phyloP scores from a whole-genome alignment of 2,329 filamentous ascomycete genomes.

The Talaromyces amestolkiae region DNA sequence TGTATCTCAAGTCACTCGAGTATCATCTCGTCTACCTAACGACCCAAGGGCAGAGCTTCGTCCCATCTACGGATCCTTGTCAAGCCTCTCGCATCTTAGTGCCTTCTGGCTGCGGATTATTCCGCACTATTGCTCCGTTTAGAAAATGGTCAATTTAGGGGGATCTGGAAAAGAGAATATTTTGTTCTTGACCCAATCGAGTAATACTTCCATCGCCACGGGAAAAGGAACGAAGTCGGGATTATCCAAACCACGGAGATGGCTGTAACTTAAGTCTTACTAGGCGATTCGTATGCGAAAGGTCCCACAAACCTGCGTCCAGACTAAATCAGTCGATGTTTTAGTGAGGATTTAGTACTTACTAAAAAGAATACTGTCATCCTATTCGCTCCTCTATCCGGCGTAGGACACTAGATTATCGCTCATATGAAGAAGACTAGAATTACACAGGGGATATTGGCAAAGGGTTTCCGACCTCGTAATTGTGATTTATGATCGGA shows the following conservation, averaged over 20 bases:
- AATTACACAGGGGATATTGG: background rate
- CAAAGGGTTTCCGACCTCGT: background rate
- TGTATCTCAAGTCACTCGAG: background rate
- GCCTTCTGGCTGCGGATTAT: background rate
- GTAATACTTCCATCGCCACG: background rate
- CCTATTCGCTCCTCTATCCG: background rate
- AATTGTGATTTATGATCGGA: background rate
- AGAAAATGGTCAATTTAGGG: background rate
- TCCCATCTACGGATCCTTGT: background rate
- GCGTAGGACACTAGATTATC: background rate
- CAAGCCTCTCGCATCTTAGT: background rate
- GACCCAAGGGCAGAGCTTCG: background rate
- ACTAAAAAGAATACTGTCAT: background rate
- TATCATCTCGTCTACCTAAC: background rate
- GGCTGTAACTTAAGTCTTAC: conserved; percentile 10
- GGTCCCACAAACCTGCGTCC: conserved; percentile 11
- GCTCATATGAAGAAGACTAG: background rate
- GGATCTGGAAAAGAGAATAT: background rate
- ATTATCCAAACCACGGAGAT: background rate
- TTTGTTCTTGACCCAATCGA: background rate
- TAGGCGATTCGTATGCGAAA: conserved; percentile 12
- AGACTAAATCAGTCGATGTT: background rate
- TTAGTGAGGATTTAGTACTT: background rate
- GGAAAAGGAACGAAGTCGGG: background rate
- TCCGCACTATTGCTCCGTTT: background rate